These are phyloP conservation scores for Neurospora sp. DNA, from an alignment of 495 filamentous ascomycete genomes.

Conservation along the genomic window DNA sequence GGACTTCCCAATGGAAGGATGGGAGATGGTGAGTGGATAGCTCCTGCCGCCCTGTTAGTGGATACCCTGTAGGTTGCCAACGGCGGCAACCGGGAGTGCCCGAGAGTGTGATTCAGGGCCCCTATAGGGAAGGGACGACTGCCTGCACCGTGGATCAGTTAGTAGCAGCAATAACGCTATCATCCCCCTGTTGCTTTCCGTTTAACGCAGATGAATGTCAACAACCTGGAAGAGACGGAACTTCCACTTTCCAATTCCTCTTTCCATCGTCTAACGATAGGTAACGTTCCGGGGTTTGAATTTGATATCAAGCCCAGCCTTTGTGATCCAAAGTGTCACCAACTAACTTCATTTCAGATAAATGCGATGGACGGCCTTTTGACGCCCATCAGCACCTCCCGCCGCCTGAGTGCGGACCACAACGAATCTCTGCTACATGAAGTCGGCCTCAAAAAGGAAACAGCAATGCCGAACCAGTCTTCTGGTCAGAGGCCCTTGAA, in stretches of 20 bases:
- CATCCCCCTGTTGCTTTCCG: not conserved
- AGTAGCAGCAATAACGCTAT: not conserved
- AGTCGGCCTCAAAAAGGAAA: slow-evolving; percentile 8
- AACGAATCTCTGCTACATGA: slow-evolving; percentile 7
- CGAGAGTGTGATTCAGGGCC: not conserved
- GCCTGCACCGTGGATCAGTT: not conserved
- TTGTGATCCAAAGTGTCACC: not conserved
- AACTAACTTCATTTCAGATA: not conserved
- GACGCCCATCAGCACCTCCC: slow-evolving; percentile 33
- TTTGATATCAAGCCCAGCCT: not conserved
- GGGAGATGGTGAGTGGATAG: not conserved
- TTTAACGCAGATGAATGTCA: not conserved
- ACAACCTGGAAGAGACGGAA: not conserved
- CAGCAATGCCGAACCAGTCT: slow-evolving; percentile 6
- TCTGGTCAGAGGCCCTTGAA: not conserved
- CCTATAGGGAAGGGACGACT: not conserved
- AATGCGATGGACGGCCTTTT: slow-evolving; percentile 39
- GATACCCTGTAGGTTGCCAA: not conserved
- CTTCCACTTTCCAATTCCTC: not conserved
- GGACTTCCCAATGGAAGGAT: not conserved
- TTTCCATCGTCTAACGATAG: not conserved
- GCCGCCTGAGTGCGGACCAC: slow-evolving; percentile 1
- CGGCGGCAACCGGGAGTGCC: not conserved
- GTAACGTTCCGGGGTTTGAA: not conserved
- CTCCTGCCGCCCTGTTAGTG: not conserved